Evolutionary conservation across 116 monocot species (phyloP).

Genomic region (Posidonia oceanica): DNA sequence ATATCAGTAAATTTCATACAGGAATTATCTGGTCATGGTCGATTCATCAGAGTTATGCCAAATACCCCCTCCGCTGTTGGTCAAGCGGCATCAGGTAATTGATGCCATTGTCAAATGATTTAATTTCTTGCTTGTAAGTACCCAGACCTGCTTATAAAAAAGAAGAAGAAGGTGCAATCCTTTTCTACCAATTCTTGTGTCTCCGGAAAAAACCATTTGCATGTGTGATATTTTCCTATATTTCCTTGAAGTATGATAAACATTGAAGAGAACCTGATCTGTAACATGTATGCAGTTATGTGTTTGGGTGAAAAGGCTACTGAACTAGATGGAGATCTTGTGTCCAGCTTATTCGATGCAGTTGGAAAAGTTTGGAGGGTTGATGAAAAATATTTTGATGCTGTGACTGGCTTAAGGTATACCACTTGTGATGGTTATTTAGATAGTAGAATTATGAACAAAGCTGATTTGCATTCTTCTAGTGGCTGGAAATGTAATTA

Average conservation of each 20-base stretch:
- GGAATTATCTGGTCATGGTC: slow-evolving; percentile 41
- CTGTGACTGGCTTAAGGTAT: slow-evolving; percentile 89
- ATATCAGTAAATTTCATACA: background rate
- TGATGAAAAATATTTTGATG: slow-evolving; percentile 95
- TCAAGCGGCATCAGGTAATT: slow-evolving; percentile 75
- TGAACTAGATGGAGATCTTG: slow-evolving; percentile 64
- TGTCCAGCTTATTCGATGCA: slow-evolving; percentile 51
- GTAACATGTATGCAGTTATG: slow-evolving; percentile 37
- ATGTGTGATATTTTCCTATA: too few relatives aligned
- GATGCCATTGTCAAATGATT: too few relatives aligned
- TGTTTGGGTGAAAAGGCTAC: slow-evolving; percentile 68
- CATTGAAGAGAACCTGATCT: too few relatives aligned
- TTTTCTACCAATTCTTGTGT: too few relatives aligned
- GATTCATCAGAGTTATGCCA: slow-evolving; percentile 94
- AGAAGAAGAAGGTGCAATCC: too few relatives aligned
- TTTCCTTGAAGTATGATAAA: too few relatives aligned
- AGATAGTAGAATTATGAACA: background rate
- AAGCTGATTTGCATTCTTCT: background rate
- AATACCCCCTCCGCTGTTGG: slow-evolving; percentile 94
- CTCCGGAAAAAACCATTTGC: too few relatives aligned
- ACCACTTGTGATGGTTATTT: background rate
- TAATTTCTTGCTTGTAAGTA: too few relatives aligned
- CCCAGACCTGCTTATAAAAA: too few relatives aligned
- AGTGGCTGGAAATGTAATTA: background rate
- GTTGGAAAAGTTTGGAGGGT: slow-evolving; percentile 82